Conservation (phyloP, 2,329 filamentous ascomycete species). For the Fusarium tuaranense region DNA sequence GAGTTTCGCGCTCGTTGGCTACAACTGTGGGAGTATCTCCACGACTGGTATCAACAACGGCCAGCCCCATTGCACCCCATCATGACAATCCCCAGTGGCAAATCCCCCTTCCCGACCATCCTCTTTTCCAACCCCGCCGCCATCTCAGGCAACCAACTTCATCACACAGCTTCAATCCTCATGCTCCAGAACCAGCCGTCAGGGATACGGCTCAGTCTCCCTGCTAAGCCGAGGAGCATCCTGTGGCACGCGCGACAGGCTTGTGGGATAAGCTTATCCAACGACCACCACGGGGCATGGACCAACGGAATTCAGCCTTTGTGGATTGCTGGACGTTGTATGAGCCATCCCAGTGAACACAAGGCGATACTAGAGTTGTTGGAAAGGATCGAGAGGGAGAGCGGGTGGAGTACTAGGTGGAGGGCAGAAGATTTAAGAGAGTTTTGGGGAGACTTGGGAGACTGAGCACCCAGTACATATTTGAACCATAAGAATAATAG, state of each 20-base stretch:
- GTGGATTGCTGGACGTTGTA: conserved; percentile 64
- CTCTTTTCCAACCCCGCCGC: conserved; percentile 63
- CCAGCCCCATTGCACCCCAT: conserved; percentile 52
- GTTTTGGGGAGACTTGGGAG: conserved; percentile 48
- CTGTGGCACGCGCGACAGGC: conserved; percentile 66
- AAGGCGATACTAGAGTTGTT: conserved; percentile 58
- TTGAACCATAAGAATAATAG: neutral
- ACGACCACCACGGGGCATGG: conserved; percentile 64
- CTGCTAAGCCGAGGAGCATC: conserved; percentile 51
- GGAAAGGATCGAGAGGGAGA: conserved; percentile 62
- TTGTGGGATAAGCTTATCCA: conserved; percentile 64
- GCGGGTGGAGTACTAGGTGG: conserved; percentile 66
- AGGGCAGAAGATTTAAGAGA: conserved; percentile 63
- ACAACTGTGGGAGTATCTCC: conserved; percentile 53
- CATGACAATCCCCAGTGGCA: conserved; percentile 53
- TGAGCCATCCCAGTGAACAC: conserved; percentile 60
- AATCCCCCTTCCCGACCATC: conserved; percentile 61
- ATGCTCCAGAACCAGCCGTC: conserved; percentile 61
- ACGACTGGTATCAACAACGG: conserved; percentile 54
- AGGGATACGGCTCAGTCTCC: conserved; percentile 56
- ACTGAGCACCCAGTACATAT: neutral
- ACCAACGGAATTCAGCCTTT: conserved; percentile 67
- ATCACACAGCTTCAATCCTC: conserved; percentile 64
- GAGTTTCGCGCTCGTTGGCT: conserved; percentile 50
- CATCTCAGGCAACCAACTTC: conserved; percentile 66